Conservation (phyloP, 2,329 filamentous ascomycete genomes). For the Cordyceps javanica region DNA sequence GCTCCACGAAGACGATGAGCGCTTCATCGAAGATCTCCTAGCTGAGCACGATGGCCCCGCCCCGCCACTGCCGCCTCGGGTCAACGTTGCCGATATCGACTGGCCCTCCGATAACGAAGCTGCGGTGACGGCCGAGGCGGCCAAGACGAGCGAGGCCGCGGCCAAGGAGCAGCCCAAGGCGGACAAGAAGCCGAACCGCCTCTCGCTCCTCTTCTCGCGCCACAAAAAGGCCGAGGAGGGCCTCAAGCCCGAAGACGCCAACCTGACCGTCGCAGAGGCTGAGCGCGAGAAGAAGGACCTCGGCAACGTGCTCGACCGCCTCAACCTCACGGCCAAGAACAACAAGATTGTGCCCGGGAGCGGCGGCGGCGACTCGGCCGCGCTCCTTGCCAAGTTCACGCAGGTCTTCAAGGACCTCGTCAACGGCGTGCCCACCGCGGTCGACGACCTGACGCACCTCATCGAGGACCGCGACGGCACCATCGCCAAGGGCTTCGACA, state of each 20-base stretch:
- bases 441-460: slow-evolving; percentile 69
- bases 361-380: slow-evolving; percentile 72
- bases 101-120: slow-evolving; percentile 34
- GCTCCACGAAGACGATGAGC: slow-evolving; percentile 12
- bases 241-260: slow-evolving; percentile 13
- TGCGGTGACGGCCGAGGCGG: slow-evolving; percentile 8
- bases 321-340: slow-evolving; percentile 78
- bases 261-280: slow-evolving; percentile 32
- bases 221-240: slow-evolving; percentile 35
- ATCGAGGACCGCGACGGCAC: slow-evolving; percentile 56
- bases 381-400: slow-evolving; percentile 78
- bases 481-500: slow-evolving; percentile 54
- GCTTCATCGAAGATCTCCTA: slow-evolving; percentile 36
- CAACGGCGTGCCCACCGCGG: slow-evolving; percentile 89
- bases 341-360: slow-evolving; percentile 82
- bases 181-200: slow-evolving; percentile 28
- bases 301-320: slow-evolving; percentile 68
- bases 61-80: slow-evolving; percentile 50
- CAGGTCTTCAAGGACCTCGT: slow-evolving; percentile 86
- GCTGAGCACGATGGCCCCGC: slow-evolving; percentile 35
- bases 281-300: slow-evolving; percentile 63
- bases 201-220: slow-evolving; percentile 31
- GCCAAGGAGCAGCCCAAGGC: slow-evolving; percentile 18
- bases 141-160: slow-evolving; percentile 14
- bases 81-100: slow-evolving; percentile 44